These are phyloP conservation scores for Chaetomium globosum DNA, from an alignment of 2,329 filamentous ascomycete species.

Conservation along the genomic window DNA sequence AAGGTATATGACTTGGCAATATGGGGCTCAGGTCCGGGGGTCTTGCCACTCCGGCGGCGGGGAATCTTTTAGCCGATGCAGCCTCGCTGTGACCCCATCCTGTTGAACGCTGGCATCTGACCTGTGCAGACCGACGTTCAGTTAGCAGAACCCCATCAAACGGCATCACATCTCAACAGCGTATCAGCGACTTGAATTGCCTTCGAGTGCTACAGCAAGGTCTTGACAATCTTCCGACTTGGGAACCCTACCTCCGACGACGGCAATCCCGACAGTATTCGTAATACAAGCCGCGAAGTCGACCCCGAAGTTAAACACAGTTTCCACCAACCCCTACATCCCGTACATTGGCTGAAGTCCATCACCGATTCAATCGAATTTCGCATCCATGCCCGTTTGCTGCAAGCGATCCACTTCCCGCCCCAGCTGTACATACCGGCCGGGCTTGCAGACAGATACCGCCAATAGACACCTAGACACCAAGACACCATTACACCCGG, in stretches of 20 bases:
- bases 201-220: not conserved
- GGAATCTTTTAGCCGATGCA: conserved; percentile 9
- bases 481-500: conserved; percentile 32
- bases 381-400: conserved; percentile 5
- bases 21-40: not conserved
- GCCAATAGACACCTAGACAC: not conserved
- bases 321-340: no score
- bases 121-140: not conserved
- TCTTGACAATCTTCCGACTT: not conserved
- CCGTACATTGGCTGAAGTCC: conserved; percentile 24
- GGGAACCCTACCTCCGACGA: not conserved
- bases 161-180: not conserved
- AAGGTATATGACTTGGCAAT: not conserved
- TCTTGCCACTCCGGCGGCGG: not conserved
- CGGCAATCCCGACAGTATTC: not conserved
- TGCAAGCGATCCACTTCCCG: conserved; percentile 17
- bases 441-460: not conserved
- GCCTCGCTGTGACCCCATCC: not conserved
- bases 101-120: not conserved
- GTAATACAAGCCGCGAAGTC: not conserved
- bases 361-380: conserved; percentile 21
- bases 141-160: conserved; percentile 9
- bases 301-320: no score
- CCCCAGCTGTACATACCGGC: conserved; percentile 1
- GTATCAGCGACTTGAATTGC: not conserved